Evolutionary conservation across 2,329 filamentous ascomycete species (phyloP).

Genomic region (Sporothrix inflata): DNA sequence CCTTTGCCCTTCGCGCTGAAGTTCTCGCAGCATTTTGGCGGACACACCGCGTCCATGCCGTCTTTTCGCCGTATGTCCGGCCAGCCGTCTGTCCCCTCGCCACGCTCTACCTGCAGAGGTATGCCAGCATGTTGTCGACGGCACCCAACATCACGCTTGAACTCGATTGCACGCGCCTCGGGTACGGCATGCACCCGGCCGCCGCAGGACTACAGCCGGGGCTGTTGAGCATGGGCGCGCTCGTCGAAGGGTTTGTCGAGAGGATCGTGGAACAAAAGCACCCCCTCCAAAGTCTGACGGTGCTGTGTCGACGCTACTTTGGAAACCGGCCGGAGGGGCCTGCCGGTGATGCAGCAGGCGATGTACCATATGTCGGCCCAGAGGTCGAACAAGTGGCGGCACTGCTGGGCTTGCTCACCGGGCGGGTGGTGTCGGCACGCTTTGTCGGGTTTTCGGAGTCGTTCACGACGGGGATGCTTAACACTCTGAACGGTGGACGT

Average conservation of each 20-base stretch:
- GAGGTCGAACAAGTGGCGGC: constrained; percentile 39
- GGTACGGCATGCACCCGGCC: constrained; percentile 39
- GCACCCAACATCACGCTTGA: constrained; percentile 44
- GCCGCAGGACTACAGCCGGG: constrained; percentile 37
- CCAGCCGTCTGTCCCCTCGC: constrained; percentile 42
- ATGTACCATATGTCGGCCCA: constrained; percentile 36
- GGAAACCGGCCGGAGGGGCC: constrained; percentile 32
- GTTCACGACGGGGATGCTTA: not conserved
- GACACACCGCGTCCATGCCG: constrained; percentile 44
- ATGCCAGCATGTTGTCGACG: constrained; percentile 41
- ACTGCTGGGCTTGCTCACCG: constrained; percentile 39
- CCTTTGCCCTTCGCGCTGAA: constrained; percentile 44
- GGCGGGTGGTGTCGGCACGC: constrained; percentile 41
- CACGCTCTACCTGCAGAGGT: constrained; percentile 43
- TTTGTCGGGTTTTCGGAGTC: constrained; percentile 42
- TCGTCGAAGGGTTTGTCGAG: constrained; percentile 40
- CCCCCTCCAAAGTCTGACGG: not conserved
- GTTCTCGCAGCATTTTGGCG: constrained; percentile 44
- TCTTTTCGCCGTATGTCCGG: constrained; percentile 45
- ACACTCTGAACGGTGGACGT: not conserved
- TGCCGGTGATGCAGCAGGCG: constrained; percentile 22
- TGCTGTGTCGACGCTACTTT: constrained; percentile 26
- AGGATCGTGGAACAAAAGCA: constrained; percentile 32
- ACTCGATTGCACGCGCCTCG: constrained; percentile 46
- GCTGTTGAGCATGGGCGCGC: constrained; percentile 36